Base-by-base conservation (phyloP, 2,329 filamentous ascomycete species). In the Verticillium albo-atrum region DNA sequence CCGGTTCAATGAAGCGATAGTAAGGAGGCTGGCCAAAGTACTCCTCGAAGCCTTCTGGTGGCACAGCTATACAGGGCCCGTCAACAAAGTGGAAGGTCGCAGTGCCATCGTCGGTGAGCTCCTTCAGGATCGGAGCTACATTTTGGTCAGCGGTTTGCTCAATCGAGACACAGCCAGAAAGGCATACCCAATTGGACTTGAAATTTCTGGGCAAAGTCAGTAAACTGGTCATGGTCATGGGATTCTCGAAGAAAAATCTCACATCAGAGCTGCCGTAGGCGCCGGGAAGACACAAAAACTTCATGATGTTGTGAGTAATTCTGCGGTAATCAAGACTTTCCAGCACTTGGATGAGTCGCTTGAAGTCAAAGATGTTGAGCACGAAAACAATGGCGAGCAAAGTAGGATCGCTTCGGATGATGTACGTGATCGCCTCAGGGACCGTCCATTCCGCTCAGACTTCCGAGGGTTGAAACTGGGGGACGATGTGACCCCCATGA, bases 11-110 rank as follows among this genome's bases (percentile, higher is more conserved):
- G 69, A 84, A 84, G 30, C 82, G 79, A 68, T 77, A 84, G 63
- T 83, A 79, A 7, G 82, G 83, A 0, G 79, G 79, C 5, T 75
- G 74, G 15, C 83, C 83, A 67, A 85, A 86, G 68, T 82, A 86
- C 54, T 82, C 76, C 59, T 82, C 81, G 60, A 83, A 86, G 0
- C 82, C 82, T 20, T 77, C 68, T 0, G 82, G 82, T 4, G 82
- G 82, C 1, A 73, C 71, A 2, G 79, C 80, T 52, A 76, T 73
- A 64, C 80, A 78, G 17, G 77, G 77, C 3, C 81, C 82, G 55
- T 84, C 72, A 58, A 81, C 77, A 70, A 82, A 85, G 64, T 79
- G 75, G 61, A 85, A 82, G 5, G 72, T 73, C 0, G 79, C 79
- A 6, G 76, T 76, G 42, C 71, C 72, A 61, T 81, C 79, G 23